Evolutionary conservation across 2,329 filamentous ascomycete genomes (phyloP).

Genomic region (Leptosphaerulina australis): DNA sequence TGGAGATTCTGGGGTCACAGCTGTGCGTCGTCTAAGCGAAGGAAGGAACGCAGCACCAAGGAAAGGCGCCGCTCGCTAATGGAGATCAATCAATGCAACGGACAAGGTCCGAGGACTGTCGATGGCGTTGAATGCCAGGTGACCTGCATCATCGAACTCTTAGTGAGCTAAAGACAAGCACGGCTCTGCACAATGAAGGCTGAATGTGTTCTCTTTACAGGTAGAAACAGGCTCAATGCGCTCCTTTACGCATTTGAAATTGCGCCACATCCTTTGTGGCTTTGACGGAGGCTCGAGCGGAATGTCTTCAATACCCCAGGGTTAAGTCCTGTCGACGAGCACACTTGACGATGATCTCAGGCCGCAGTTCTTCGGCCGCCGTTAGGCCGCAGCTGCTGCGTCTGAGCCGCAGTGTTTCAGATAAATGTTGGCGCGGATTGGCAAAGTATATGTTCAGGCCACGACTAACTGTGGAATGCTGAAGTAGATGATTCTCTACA

Average conservation of each 20-base stretch:
- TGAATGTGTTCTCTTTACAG: slow-evolving; percentile 5
- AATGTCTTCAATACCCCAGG: neutral
- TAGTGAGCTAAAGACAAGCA: neutral
- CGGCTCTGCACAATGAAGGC: neutral
- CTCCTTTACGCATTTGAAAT: neutral
- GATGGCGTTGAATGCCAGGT: neutral
- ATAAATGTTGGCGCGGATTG: neutral
- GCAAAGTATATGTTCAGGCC: slow-evolving; percentile 10
- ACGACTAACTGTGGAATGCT: neutral
- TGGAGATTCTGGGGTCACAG: slow-evolving; percentile 3
- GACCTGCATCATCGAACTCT: neutral
- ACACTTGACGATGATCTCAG: neutral
- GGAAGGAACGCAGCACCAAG: slow-evolving; percentile 3
- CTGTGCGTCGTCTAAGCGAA: slow-evolving; percentile 1
- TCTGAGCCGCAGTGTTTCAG: slow-evolving; percentile 13
- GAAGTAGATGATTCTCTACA: neutral
- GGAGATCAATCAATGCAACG: slow-evolving; percentile 2
- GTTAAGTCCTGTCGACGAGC: neutral
- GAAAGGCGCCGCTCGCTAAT: slow-evolving; percentile 12
- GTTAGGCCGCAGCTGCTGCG: neutral
- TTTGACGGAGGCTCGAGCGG: neutral
- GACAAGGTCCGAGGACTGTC: neutral
- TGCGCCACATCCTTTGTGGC: slow-evolving; percentile 6
- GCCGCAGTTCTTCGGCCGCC: too few relatives aligned
- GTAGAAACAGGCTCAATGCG: neutral